These are phyloP conservation scores for Aspergillus affinis DNA, from an alignment of 495 filamentous ascomycete species.

Conservation along the genomic window DNA sequence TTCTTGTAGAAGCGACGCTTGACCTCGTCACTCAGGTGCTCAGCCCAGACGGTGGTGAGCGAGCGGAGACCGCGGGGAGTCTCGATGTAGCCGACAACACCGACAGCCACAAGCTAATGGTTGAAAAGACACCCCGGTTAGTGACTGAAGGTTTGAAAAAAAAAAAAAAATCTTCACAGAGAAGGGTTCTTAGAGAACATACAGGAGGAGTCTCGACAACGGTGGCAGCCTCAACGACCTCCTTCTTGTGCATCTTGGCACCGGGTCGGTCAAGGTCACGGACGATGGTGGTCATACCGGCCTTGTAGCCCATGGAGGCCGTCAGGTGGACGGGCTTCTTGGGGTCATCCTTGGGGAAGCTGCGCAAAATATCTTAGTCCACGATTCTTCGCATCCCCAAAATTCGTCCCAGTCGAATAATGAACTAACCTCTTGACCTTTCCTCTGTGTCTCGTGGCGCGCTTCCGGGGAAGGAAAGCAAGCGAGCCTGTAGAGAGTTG, in stretches of 20 bases:
- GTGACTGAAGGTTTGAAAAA: background rate
- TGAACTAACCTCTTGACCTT: constrained; percentile 90
- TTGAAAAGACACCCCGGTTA: background rate
- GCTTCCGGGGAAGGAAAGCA: constrained; percentile 96
- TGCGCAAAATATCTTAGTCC: constrained; percentile 39
- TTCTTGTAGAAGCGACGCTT: constrained; percentile 99
- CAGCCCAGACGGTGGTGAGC: constrained; percentile 98
- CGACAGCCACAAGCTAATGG: constrained; percentile 91
- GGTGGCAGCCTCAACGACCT: constrained; percentile 98
- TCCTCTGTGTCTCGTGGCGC: constrained; percentile 91
- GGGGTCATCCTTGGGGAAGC: constrained; percentile 99
- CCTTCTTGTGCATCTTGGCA: constrained; percentile 99
- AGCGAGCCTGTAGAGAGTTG: constrained; percentile 60
- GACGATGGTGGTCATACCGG: constrained; percentile 99
- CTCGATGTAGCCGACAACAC: constrained; percentile 99
- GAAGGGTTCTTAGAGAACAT: constrained; percentile 44
- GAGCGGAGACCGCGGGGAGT: constrained; percentile 99
- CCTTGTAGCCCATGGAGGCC: constrained; percentile 99
- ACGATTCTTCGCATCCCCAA: constrained; percentile 8
- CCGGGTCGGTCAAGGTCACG: constrained; percentile 99
- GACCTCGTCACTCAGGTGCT: constrained; percentile 97
- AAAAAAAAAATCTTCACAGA: background rate
- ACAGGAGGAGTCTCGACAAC: constrained; percentile 99
- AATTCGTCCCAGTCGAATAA: constrained; percentile 4
- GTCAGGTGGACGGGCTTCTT: constrained; percentile 99